A percentile compares a stretch with the other conserved stretches of the same genome.
These are phyloP conservation scores for Acanthamoeba divionensis DNA, from an alignment of 208 protist species.

Conservation along the genomic window DNA sequence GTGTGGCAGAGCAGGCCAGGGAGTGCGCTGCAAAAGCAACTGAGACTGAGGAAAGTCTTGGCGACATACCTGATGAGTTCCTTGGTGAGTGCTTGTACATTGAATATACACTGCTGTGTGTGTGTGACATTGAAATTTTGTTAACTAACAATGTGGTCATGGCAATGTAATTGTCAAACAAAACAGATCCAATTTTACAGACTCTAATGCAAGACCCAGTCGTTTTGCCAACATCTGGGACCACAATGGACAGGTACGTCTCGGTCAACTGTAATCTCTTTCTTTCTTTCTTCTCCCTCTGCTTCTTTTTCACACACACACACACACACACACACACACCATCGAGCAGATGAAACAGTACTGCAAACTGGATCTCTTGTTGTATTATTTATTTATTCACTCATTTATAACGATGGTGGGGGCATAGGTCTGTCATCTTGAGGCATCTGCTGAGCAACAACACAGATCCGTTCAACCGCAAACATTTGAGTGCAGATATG, in stretches of 20 bases:
- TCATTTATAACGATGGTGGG: too few species aligned
- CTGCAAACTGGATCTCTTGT: too few species aligned
- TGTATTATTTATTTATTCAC: too few species aligned
- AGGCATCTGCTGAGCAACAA: too few species aligned
- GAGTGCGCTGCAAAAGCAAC: neutral
- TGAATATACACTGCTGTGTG: neutral
- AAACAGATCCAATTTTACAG: slow-evolving; percentile 28
- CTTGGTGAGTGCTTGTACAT: neutral
- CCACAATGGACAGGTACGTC: slow-evolving; percentile 55
- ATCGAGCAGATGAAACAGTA: too few species aligned
- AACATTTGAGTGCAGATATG: too few species aligned
- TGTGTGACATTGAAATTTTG: neutral
- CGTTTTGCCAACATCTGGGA: slow-evolving; percentile 32
- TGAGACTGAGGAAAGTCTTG: slow-evolving; percentile 27
- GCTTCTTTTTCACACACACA: too few species aligned
- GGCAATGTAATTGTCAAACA: neutral
- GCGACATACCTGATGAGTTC: slow-evolving; percentile 48
- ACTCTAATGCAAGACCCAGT: slow-evolving; percentile 49
- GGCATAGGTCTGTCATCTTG: too few species aligned
- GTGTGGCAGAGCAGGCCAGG: neutral
- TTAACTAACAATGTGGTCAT: neutral
- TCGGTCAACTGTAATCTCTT: slow-evolving; percentile 17
- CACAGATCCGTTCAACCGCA: too few species aligned
- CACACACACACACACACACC: too few species aligned
- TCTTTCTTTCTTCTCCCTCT: neutral